Evolutionary conservation across 2,329 filamentous ascomycete genomes (phyloP).

Genomic region (Amesomyces nigricolor): DNA sequence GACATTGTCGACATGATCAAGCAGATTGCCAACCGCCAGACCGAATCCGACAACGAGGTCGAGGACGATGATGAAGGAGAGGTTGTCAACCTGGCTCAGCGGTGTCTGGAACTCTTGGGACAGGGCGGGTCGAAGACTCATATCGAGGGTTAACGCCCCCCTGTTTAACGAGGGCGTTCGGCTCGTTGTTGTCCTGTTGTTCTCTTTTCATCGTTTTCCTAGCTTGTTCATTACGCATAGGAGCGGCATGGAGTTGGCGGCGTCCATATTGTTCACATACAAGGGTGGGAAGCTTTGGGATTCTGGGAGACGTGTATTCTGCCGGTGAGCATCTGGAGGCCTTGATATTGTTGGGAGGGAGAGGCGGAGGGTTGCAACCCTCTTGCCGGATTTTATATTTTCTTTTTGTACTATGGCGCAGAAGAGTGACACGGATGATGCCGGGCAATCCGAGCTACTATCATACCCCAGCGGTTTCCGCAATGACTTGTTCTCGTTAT

Average conservation of each 20-base stretch:
- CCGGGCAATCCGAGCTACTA: neutral
- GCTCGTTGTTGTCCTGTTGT: neutral
- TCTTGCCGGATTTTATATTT: slow-evolving; percentile 11
- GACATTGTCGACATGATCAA: slow-evolving; percentile 91
- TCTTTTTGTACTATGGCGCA: slow-evolving; percentile 27
- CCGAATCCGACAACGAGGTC: slow-evolving; percentile 80
- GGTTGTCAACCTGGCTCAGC: slow-evolving; percentile 82
- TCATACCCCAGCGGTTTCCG: slow-evolving; percentile 9
- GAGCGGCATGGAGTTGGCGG: slow-evolving; percentile 41
- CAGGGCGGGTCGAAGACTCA: slow-evolving; percentile 71
- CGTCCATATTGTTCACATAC: slow-evolving; percentile 34
- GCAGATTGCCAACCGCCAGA: slow-evolving; percentile 79
- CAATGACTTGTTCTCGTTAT: slow-evolving; percentile 12
- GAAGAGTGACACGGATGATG: slow-evolving; percentile 13
- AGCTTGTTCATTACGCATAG: slow-evolving; percentile 33
- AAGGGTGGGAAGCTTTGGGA: slow-evolving; percentile 23
- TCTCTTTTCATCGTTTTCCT: slow-evolving; percentile 20
- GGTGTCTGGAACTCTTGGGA: slow-evolving; percentile 81
- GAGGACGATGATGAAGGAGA: slow-evolving; percentile 90
- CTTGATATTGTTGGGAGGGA: neutral
- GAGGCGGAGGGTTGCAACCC: neutral
- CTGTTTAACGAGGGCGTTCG: neutral
- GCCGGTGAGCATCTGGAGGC: slow-evolving; percentile 16
- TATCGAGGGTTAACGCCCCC: slow-evolving; percentile 61
- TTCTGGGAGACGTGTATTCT: slow-evolving; percentile 24